Evolutionary conservation across 2,329 filamentous ascomycete genomes (phyloP), one percentile per base, ranked within the genome.

Genomic region (Claviceps sp.): DNA sequence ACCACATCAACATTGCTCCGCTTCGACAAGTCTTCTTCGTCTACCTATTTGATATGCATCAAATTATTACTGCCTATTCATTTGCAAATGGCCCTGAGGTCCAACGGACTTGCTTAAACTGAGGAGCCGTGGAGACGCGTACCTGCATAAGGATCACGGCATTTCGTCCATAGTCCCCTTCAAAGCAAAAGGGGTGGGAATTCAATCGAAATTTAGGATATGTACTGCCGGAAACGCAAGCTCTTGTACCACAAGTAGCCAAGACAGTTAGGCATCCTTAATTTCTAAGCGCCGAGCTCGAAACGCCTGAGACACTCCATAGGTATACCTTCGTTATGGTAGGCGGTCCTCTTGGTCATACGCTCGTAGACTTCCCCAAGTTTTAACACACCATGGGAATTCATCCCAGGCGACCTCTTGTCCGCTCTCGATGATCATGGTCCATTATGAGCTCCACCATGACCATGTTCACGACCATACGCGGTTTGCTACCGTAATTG

Each of bases 211-310:
- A n/a, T 1, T 11, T 34, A 5, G 42, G 38, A 47, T 26, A n/a
- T n/a, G n/a, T n/a, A 22, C 47, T 44, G 13, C 5, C 13, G 36
- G 13, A 43, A 41, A 45, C 3, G 41, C 47, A 47, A 30, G 18
- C 36, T 47, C 38, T 24, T 16, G 16, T 30, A 26, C 18, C n/a
- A 42, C 36, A 40, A 7, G 37, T n/a, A 42, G 26, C 36, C 20
- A 46, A n/a, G 7, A 22, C 38, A 47, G 48, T 36, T 14, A 9
- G 24, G n/a, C n/a, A 24, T 44, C 52, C 52, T 53, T 40, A 53
- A 53, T 50, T 48, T 50, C 48, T 48, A 50, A 36, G 43, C 52
- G 52, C 52, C 37, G 24, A 26, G n/a, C 43, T 47, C 30, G 13
- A n/a, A 37, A 48, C n/a, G n/a, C 40, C 36, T 37, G 24, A 26